Conservation (phyloP, 306 rosid genomes). For the Erythrophleum fordii region DNA sequence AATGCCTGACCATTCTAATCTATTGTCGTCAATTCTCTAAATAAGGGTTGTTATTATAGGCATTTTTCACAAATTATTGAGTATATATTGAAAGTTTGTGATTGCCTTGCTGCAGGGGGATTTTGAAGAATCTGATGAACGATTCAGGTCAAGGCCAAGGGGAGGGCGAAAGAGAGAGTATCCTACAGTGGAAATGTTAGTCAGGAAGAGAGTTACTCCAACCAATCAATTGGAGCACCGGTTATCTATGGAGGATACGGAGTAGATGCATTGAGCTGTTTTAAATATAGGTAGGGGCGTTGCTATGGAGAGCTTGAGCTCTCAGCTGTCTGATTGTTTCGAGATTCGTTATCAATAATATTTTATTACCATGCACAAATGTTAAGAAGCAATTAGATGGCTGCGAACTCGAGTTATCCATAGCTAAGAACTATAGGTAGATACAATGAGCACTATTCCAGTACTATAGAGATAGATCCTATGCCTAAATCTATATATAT, state of each 20-base stretch:
- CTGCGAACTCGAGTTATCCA: too few species aligned
- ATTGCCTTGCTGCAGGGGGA: slow-evolving; percentile 63
- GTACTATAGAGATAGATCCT: too few species aligned
- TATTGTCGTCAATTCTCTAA: background rate
- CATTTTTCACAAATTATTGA: background rate
- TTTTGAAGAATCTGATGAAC: slow-evolving; percentile 75
- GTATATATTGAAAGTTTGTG: background rate
- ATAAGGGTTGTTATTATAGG: background rate
- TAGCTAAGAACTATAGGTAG: background rate
- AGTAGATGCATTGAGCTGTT: background rate
- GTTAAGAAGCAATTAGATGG: too few species aligned
- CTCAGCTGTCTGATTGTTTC: too few species aligned
- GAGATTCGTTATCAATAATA: too few species aligned
- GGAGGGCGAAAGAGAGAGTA: slow-evolving; percentile 81
- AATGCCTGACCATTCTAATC: background rate
- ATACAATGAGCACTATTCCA: background rate
- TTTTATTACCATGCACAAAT: too few species aligned
- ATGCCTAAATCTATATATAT: too few species aligned
- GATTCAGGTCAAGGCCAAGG: slow-evolving; percentile 72
- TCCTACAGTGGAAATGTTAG: slow-evolving; percentile 72
- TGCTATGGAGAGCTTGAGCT: too few species aligned
- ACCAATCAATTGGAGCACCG: slow-evolving; percentile 52
- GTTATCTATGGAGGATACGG: slow-evolving; percentile 41
- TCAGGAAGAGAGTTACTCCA: slow-evolving; percentile 77
- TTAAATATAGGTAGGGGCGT: too few species aligned